phyloP scores from a whole-genome alignment of 495 filamentous ascomycete species.

The Elaphomyces granulatus region DNA sequence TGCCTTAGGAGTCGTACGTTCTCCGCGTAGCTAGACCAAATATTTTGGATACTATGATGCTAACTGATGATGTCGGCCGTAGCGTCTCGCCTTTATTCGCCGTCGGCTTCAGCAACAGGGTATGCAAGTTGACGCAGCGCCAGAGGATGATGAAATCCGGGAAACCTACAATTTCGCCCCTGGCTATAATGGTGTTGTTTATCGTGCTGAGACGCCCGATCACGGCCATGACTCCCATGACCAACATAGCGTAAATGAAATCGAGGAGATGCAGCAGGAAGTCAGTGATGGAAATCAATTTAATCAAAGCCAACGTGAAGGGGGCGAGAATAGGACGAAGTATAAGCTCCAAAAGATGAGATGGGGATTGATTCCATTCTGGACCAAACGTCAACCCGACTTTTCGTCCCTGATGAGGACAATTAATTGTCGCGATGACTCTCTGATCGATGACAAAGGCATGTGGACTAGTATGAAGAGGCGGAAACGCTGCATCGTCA shows the following conservation, averaged over 20 bases:
- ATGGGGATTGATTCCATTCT: slow-evolving; percentile 87
- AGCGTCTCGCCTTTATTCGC: slow-evolving; percentile 51
- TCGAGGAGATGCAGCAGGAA: neutral
- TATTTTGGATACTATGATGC: neutral
- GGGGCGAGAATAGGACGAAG: slow-evolving; percentile 17
- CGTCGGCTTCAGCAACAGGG: slow-evolving; percentile 55
- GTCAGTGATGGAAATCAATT: slow-evolving; percentile 6
- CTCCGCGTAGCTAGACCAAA: no score
- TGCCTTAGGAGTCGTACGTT: slow-evolving; percentile 58
- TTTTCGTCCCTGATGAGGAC: slow-evolving; percentile 67
- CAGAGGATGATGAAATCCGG: slow-evolving; percentile 56
- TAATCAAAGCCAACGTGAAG: slow-evolving; percentile 7
- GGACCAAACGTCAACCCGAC: slow-evolving; percentile 70
- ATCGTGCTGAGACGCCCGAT: slow-evolving; percentile 58
- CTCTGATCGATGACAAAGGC: slow-evolving; percentile 54
- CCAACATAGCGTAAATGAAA: neutral
- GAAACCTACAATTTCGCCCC: slow-evolving; percentile 91
- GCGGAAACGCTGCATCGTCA: slow-evolving; percentile 70
- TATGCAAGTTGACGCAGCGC: slow-evolving; percentile 64
- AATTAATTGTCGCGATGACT: slow-evolving; percentile 94
- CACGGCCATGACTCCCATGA: slow-evolving; percentile 24
- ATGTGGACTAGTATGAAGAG: slow-evolving; percentile 91
- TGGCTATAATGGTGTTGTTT: slow-evolving; percentile 71
- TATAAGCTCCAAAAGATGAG: slow-evolving; percentile 87
- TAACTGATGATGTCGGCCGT: slow-evolving; percentile 5